Base-by-base conservation (phyloP, 805 yeast species). In the Wickerhamia fluorescens region DNA sequence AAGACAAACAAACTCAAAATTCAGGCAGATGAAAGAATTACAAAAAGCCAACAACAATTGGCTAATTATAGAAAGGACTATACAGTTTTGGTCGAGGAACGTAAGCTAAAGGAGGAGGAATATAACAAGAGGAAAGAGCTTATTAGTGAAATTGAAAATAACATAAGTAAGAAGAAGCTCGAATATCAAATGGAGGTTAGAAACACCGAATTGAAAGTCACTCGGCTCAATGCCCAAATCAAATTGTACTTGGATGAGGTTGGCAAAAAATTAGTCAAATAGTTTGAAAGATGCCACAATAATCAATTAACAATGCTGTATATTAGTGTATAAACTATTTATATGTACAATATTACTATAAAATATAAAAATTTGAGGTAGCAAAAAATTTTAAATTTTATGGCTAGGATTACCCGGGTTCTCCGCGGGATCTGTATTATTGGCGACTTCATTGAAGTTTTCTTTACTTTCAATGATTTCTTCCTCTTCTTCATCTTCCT, bases 211-310 rank as follows among this genome's bases (percentile, higher is more conserved):
- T 47, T 61, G 28, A 81, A 76, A 41, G 59, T 75, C 31, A 66
- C 73, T 14, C 59, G 66, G 34, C 58, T 80, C 32, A 72, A 72
- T 33, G 59, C 73, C 7, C 80, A 74, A 39, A 60, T 80, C 23
- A 60, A 60, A 35, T 50, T 63, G 31, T 80, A 80, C 41, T 43
- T 75, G 29, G 51, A 53, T 23, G 78, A 73, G 34, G 68, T 75
- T 62, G 59, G 60, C 21, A 66, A 60, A 40, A 58, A 37, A 45
- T 30, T 54, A 27, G 32, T 29, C 18, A 19, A 22, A 14, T 14
- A 21, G 13, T n/a, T n/a, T n/a, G n/a, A n/a, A n/a, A n/a, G n/a
- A n/a, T n/a, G n/a, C n/a, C n/a, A n/a, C n/a, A 11, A 12, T 23
- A 23, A 12, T 7, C 23, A n/a, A n/a, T n/a, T n/a, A n/a, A n/a